Evolutionary conservation across 352 stramenopile species (phyloP).

Genomic region (Pythium apleroticum): DNA sequence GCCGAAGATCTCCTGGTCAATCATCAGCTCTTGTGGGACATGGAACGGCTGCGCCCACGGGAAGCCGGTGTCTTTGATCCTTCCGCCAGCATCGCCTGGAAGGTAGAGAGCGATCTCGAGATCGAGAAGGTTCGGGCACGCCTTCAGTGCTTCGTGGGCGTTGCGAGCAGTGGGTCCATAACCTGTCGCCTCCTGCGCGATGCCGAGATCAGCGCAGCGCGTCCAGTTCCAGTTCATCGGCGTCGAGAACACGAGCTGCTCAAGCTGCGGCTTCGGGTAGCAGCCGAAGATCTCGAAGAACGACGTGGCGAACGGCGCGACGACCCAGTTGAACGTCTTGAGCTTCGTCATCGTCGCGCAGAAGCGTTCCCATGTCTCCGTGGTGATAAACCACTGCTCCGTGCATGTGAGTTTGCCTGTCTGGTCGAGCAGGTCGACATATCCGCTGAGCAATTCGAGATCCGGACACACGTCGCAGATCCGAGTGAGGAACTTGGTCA

Average conservation of each 20-base stretch:
- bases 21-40: too few relatives aligned
- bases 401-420: slow-evolving; percentile 10
- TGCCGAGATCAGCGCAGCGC: background rate
- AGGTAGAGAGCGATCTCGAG: background rate
- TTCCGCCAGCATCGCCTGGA: too few relatives aligned
- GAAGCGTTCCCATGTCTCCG: slow-evolving; percentile 14
- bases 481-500: background rate
- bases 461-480: slow-evolving; percentile 14
- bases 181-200: background rate
- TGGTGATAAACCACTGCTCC: slow-evolving; percentile 20
- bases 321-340: slow-evolving; percentile 22
- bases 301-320: slow-evolving; percentile 15
- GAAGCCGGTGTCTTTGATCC: too few relatives aligned
- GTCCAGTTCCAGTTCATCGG: slow-evolving; percentile 25
- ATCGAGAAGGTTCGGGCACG: background rate
- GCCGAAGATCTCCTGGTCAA: too few relatives aligned
- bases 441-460: slow-evolving; percentile 10
- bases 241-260: slow-evolving; percentile 16
- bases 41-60: too few relatives aligned
- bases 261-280: slow-evolving; percentile 17
- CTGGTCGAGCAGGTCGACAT: slow-evolving; percentile 1
- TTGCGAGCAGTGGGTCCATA: background rate
- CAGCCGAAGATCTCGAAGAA: slow-evolving; percentile 28
- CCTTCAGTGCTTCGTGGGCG: background rate
- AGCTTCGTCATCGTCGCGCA: slow-evolving; percentile 7